Percentiles rank a stretch among this genome's conserved stretches.
phyloP scores from a whole-genome alignment of 306 rosid species.

The Dryas octopetala region DNA sequence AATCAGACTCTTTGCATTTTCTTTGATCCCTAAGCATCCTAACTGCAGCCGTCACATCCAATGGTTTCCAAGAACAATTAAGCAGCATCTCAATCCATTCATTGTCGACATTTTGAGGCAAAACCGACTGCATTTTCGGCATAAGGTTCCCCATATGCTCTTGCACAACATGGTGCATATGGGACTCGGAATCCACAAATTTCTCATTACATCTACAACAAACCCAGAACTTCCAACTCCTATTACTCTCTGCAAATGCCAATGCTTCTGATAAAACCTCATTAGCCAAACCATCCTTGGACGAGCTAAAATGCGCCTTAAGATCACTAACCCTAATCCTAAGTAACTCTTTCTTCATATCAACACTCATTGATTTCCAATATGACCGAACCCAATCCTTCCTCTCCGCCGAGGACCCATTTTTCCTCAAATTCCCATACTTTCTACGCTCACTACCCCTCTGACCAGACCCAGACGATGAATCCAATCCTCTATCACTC shows the following conservation, averaged over 20 bases:
- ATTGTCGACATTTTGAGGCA: constrained; percentile 75
- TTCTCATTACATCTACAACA: constrained; percentile 73
- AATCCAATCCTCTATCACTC: constrained; percentile 58
- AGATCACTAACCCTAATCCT: constrained; percentile 64
- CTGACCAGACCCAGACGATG: constrained; percentile 54
- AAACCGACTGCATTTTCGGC: constrained; percentile 65
- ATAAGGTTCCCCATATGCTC: constrained; percentile 78
- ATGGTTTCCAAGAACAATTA: constrained; percentile 78
- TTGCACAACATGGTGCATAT: constrained; percentile 75
- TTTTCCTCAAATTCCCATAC: constrained; percentile 50
- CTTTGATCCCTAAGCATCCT: constrained; percentile 58
- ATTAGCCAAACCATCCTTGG: constrained; percentile 58
- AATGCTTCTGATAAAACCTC: constrained; percentile 72
- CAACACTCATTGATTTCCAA: constrained; percentile 69
- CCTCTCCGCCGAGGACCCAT: constrained; percentile 66
- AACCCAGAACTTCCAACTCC: constrained; percentile 82
- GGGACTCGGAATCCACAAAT: constrained; percentile 56
- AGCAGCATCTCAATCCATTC: constrained; percentile 86
- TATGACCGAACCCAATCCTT: constrained; percentile 65
- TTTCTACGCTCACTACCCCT: constrained; percentile 64
- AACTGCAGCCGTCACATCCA: constrained; percentile 73
- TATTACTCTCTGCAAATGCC: constrained; percentile 56
- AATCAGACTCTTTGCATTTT: constrained; percentile 38
- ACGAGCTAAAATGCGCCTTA: constrained; percentile 59
- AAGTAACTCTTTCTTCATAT: constrained; percentile 69